phyloP scores from a whole-genome alignment of 371 early-diverging fungal species.

The Encephalitozoon romaleae region DNA sequence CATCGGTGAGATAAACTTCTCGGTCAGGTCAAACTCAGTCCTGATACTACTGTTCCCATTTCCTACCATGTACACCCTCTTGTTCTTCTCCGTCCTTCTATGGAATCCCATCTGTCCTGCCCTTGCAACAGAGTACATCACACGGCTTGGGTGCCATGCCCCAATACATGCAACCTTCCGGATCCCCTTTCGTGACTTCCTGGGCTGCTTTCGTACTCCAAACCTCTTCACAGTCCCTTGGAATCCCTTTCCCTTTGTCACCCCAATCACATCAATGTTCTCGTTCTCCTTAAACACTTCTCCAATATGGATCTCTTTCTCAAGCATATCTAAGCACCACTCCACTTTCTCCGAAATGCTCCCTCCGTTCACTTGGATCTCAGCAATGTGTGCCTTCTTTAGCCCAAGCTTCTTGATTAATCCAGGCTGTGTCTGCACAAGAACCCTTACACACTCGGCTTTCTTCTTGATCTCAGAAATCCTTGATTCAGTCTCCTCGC shows the following conservation, averaged over 20 bases:
- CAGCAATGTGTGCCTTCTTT: slow-evolving; percentile 96
- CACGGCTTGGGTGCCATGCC: slow-evolving; percentile 99
- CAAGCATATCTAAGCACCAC: slow-evolving; percentile 87
- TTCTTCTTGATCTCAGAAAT: slow-evolving; percentile 94
- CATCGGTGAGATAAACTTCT: slow-evolving; percentile 89
- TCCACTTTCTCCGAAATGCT: slow-evolving; percentile 88
- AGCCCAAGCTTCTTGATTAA: slow-evolving; percentile 78
- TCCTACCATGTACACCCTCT: slow-evolving; percentile 97
- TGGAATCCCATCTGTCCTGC: slow-evolving; percentile 99
- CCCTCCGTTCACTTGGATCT: slow-evolving; percentile 99
- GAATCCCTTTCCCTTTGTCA: slow-evolving; percentile 99
- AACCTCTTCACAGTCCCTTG: slow-evolving; percentile 98
- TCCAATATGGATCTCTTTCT: slow-evolving; percentile 78
- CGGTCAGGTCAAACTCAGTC: slow-evolving; percentile 93
- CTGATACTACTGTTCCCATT: slow-evolving; percentile 76
- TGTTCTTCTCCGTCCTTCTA: slow-evolving; percentile 98
- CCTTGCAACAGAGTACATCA: slow-evolving; percentile 96
- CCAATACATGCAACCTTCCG: slow-evolving; percentile 99
- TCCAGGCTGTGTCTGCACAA: slow-evolving; percentile 90
- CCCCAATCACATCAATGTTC: slow-evolving; percentile 93
- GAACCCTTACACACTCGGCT: slow-evolving; percentile 89
- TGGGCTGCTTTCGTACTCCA: slow-evolving; percentile 98
- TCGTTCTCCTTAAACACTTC: slow-evolving; percentile 91
- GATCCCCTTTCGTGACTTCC: slow-evolving; percentile 98
- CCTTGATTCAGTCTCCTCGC: slow-evolving; percentile 69